Evolutionary conservation across 805 yeast genomes (phyloP), one percentile per base, ranked within the genome.

Genomic region (Priceomyces castillae): DNA sequence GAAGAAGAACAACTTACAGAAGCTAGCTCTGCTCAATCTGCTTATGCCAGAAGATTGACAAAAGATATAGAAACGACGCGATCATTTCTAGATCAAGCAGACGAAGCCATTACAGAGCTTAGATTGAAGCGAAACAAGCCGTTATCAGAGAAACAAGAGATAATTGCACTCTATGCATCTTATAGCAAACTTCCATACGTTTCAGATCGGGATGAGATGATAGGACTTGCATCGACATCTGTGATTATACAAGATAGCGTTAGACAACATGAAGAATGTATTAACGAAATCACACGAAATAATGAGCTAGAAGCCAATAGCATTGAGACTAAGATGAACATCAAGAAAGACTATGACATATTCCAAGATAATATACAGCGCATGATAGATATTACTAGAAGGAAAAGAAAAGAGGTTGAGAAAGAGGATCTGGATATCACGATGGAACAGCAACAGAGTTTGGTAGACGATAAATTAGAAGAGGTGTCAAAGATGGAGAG

Each of bases 191-290:
- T 65, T 2, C 59, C 64, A 2, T 65, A 55, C 39, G 43, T 48
- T 14, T 59, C 62, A 3, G 61, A 53, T 30, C 62, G 61, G 44
- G 58, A 56, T 39, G 69, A 63, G 30, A 59, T 58, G 14, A 56
- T 64, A 16, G 57, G 56, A 4, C 52, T 56, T 12, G 63, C 65
- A 12, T 44, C 57, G 10, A 59, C 69, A 2, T 54, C 61, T 12
- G 23, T 26, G 3, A 34, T 48, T 14, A 42, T 51, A 7, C 16
- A 34, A 12, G 37, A 44, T 10, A 39, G 48, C 17, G 23, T 38
- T 3, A 20, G 37, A 9, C 40, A 48, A 34, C 52, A 52, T 34
- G 41, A 35, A 16, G 46, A 46, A 15, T 38, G 37, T 20, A 35
- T 41, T 20, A 37, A 42, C 4, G 34, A 42, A 20, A 12, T 39